Base-by-base conservation (phyloP, 2,329 filamentous ascomycete genomes). In the Colletotrichum somersetense region DNA sequence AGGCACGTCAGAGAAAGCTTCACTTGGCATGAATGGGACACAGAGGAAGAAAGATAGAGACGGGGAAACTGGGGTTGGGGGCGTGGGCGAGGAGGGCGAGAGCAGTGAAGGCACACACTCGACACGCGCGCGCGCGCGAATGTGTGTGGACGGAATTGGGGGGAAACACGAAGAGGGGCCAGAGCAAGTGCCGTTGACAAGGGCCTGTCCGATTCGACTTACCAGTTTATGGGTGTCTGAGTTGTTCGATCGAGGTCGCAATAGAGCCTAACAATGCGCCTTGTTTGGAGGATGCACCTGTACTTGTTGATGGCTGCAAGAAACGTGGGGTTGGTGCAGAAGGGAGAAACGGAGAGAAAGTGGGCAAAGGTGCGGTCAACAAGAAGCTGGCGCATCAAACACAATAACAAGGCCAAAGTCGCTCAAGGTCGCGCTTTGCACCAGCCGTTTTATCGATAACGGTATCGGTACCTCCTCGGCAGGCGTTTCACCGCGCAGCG, bases 241-340 rank as follows among this genome's bases (percentile, higher is more conserved):
- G 73, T 74, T 75, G 72, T 75, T 74, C 64, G 53, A 62, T 73
- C 66, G 62, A 62, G 66, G 74, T 74, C 69, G 69, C 62, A 75
- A 65, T 62, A 61, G 63, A 70, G 66, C 70, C 70, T 72, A 72
- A 72, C 58, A 67, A 70, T 75, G 68, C 73, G 73, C 74, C 74
- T 68, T 71, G 73, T 67, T 61, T 58, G 62, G 74, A 73, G 70
- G 75, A 66, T 75, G 73, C 74, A 76, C 74, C 75, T 74, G 66
- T 75, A 71, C 74, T 75, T 74, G 69, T 75, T 65, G 71, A 73
- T 74, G 74, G 75, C 74, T 77, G 77, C 74, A 77, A 77, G 75
- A 75, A 58, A 77, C 78, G 80, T 83, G 81, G 82, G 81, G 81
- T 83, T 80, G 75, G 74, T 79, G 79, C 78, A 80, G 78, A 76